Conservation (phyloP, 2,329 filamentous ascomycete species). For the Fusarium tjaetaba region DNA sequence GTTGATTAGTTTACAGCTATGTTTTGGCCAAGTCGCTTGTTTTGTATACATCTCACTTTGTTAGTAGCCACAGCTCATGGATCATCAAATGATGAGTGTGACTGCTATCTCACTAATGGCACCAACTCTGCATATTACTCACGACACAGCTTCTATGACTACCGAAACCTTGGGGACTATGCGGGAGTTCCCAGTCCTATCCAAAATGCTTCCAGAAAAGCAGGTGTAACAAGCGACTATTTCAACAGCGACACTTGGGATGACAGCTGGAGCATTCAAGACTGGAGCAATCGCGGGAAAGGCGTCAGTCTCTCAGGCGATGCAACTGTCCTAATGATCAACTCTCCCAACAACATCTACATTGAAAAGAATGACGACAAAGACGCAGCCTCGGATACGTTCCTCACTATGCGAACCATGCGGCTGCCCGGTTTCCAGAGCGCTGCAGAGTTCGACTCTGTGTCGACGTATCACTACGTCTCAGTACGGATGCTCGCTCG, state of each 20-base stretch:
- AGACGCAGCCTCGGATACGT: constrained; percentile 50
- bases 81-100: constrained; percentile 50
- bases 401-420: constrained; percentile 59
- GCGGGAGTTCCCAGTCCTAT: constrained; percentile 50
- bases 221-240: constrained; percentile 50
- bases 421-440: constrained; percentile 57
- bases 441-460: constrained; percentile 59
- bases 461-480: constrained; percentile 43
- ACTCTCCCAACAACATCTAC: constrained; percentile 58
- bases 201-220: constrained; percentile 40
- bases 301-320: constrained; percentile 40
- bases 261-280: constrained; percentile 51
- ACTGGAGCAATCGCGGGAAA: constrained; percentile 55
- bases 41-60: constrained; percentile 8
- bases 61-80: neutral
- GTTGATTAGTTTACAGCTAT: constrained; percentile 2
- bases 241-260: constrained; percentile 52
- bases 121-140: constrained; percentile 55
- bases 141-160: constrained; percentile 61
- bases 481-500: constrained; percentile 62
- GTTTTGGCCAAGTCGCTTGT: constrained; percentile 2
- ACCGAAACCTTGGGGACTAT: constrained; percentile 54
- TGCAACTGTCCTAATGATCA: constrained; percentile 50
- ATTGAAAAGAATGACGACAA: constrained; percentile 55
- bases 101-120: constrained; percentile 61